A percentile compares a stretch with the other conserved stretches of the same genome.
These are phyloP conservation scores for Lentithecium fluviatile DNA, from an alignment of 495 filamentous ascomycete species.

Conservation along the genomic window DNA sequence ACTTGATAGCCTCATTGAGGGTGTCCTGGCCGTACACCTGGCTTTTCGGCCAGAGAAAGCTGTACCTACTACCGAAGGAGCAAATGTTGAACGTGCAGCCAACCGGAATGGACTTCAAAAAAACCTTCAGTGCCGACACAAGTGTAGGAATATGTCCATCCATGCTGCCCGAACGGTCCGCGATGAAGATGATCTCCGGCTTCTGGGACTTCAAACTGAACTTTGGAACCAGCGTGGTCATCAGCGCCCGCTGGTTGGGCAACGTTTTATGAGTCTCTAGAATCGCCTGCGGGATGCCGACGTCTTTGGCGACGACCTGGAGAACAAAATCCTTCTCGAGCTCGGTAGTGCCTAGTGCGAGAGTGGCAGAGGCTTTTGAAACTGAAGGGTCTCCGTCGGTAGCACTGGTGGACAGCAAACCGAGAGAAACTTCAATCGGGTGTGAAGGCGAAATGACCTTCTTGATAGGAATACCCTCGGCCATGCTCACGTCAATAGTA, in stretches of 20 bases:
- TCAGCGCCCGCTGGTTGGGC: constrained; percentile 61
- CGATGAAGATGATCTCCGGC: constrained; percentile 69
- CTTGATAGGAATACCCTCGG: constrained; percentile 53
- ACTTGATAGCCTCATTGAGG: constrained; percentile 50
- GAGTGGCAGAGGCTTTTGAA: constrained; percentile 58
- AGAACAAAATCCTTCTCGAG: constrained; percentile 56
- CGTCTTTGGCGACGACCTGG: constrained; percentile 55
- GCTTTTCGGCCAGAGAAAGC: constrained; percentile 60
- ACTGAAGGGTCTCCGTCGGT: constrained; percentile 48
- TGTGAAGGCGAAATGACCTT: constrained; percentile 64
- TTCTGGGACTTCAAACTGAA: constrained; percentile 54
- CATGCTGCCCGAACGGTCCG: constrained; percentile 71
- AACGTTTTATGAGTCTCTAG: constrained; percentile 62
- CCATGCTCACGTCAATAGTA: constrained; percentile 56
- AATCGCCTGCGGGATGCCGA: constrained; percentile 56
- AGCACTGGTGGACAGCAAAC: constrained; percentile 51
- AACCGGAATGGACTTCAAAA: constrained; percentile 66
- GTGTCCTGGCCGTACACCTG: constrained; percentile 53
- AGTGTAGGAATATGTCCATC: constrained; percentile 53
- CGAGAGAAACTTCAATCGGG: constrained; percentile 63
- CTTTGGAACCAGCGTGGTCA: constrained; percentile 65
- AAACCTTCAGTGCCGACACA: constrained; percentile 58
- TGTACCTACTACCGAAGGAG: constrained; percentile 59
- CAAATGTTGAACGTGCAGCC: constrained; percentile 72
- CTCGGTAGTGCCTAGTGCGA: constrained; percentile 50